phyloP scores from a whole-genome alignment of 768 basidiomycete species.

The Phylloporus arenicola region DNA sequence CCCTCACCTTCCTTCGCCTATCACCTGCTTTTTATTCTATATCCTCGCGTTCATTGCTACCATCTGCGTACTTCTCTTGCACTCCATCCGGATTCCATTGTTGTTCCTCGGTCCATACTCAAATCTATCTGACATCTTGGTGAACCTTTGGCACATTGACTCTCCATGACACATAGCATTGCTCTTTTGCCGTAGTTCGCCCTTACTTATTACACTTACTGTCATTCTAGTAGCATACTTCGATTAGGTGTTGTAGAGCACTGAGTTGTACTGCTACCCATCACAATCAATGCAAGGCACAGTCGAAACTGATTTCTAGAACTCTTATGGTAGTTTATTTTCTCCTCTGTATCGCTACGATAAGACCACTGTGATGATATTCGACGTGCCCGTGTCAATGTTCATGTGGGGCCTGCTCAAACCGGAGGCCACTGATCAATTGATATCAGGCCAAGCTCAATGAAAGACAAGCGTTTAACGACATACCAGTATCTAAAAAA shows the following conservation, averaged over 20 bases:
- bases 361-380: background rate
- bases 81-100: constrained; percentile 23
- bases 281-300: constrained; percentile 22
- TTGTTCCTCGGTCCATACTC: constrained; percentile 5
- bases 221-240: constrained; percentile 31
- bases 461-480: background rate
- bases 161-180: constrained; percentile 12
- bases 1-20: constrained; percentile 22
- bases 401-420: constrained; percentile 74
- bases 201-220: constrained; percentile 28
- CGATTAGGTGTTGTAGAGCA: constrained; percentile 27
- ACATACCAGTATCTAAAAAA: constrained; percentile 45
- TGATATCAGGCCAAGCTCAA: background rate
- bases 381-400: constrained; percentile 20
- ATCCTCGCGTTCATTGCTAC: constrained; percentile 27
- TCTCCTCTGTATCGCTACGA: constrained; percentile 9
- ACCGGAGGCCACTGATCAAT: constrained; percentile 70
- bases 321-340: background rate
- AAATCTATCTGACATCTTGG: constrained; percentile 15
- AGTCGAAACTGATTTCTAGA: constrained; percentile 9
- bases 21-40: constrained; percentile 20
- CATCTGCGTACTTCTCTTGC: constrained; percentile 22
- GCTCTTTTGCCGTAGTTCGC: constrained; percentile 15
- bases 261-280: constrained; percentile 29
- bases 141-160: constrained; percentile 8